Evolutionary conservation across 345 rosid species (phyloP), one percentile per base, ranked within the genome.

Genomic region (Noccaea bulbosa): DNA sequence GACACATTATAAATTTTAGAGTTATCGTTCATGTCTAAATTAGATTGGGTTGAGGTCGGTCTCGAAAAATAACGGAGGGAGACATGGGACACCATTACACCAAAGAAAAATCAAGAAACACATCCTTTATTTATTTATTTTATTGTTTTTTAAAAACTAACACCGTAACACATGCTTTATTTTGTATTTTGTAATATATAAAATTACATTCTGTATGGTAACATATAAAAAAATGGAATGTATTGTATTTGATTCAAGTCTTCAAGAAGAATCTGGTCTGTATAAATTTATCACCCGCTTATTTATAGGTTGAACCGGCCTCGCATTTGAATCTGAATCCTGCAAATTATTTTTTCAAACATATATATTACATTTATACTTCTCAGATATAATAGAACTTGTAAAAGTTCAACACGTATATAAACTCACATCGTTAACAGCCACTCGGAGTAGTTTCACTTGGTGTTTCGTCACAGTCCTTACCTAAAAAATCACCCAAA

Each of bases 341-440:
- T 75, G 74, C 63, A 74, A 43, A 48, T 22, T 17, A 20, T 22
- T 14, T 24, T 35, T 35, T 12, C 40, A 49, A 46, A 54, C 3
- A 65, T 41, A 67, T 22, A 47, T 50, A 59, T 41, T 50, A n/a
- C 12, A 60, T 2, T 30, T 15, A 10, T 1, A 68, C 3, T 30
- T 15, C n/a, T 2, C 5, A 49, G 0, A 17, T 52, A 38, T 46
- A 33, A 1, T 39, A 48, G 22, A 47, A 48, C 12, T 11, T 9
- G 2, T 17, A 46, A 39, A 33, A 39, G 22, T n/a, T 38, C 1
- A 32, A n/a, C 41, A 50, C 22, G 2, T 20, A 20, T 20, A 20
- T 20, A 20, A 20, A 27, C 90, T 87, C 24, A 92, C 98, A 65
- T 90, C 98, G 17, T 83, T 93, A 9, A 87, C 96, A 14, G 93